A percentile compares a stretch with the other conserved stretches of the same genome.
These are phyloP conservation scores for Malassezia dermatis DNA, from an alignment of 1,284 basidiomycete genomes.

Conservation along the genomic window DNA sequence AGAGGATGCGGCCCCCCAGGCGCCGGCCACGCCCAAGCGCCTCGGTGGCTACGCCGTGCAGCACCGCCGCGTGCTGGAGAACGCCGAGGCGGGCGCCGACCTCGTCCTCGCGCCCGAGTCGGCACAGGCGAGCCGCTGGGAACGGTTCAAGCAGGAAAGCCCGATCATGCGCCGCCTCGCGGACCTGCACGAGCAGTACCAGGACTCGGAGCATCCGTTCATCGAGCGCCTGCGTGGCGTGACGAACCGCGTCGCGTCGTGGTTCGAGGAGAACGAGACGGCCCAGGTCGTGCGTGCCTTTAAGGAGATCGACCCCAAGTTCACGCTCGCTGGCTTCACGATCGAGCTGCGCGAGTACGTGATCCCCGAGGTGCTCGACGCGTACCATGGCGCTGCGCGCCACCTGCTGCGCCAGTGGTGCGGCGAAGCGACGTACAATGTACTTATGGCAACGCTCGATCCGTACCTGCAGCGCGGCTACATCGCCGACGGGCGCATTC, in stretches of 20 bases:
- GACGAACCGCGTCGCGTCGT: conserved; percentile 71
- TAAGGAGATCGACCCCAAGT: conserved; percentile 74
- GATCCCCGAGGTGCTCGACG: conserved; percentile 91
- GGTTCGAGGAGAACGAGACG: conserved; percentile 96
- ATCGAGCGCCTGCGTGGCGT: conserved; percentile 70
- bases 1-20: background rate
- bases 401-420: conserved; percentile 83
- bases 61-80: conserved; percentile 19
- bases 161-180: conserved; percentile 28
- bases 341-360: conserved; percentile 91
- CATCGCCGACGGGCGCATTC: conserved; percentile 50
- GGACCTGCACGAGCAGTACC: conserved; percentile 52
- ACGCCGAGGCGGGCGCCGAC: conserved; percentile 26
- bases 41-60: conserved; percentile 37
- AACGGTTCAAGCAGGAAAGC: conserved; percentile 30
- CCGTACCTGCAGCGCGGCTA: conserved; percentile 77
- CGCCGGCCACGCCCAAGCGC: background rate
- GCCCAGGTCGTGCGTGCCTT: conserved; percentile 81
- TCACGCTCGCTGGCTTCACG: conserved; percentile 75
- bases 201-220: conserved; percentile 87
- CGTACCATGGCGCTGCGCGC: conserved; percentile 78
- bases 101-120: conserved; percentile 38
- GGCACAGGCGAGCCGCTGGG: conserved; percentile 34
- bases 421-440: conserved; percentile 81
- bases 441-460: conserved; percentile 94